phyloP scores from a whole-genome alignment of 1,284 basidiomycete species.

The Farysia itapuensis region DNA sequence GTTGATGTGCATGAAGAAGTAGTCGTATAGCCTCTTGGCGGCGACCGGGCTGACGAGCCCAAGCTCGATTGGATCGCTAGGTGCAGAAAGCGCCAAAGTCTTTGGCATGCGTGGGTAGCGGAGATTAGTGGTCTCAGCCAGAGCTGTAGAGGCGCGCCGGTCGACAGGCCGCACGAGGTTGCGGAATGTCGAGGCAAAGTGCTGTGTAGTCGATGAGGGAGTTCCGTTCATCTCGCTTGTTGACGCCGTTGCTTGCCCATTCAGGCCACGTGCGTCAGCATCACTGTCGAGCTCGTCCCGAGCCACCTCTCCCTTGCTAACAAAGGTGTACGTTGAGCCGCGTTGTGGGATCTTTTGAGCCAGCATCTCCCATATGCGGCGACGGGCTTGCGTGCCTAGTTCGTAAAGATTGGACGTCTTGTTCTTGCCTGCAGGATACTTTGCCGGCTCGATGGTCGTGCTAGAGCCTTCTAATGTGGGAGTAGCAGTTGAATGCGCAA shows the following conservation, averaged over 20 bases:
- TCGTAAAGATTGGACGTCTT: constrained; percentile 7
- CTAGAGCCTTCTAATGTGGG: background rate
- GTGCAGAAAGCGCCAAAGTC: constrained; percentile 17
- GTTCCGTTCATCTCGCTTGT: background rate
- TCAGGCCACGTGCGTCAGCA: too few relatives aligned
- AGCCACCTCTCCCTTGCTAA: constrained; percentile 35
- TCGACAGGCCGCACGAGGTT: constrained; percentile 32
- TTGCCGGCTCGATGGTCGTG: background rate
- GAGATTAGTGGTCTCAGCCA: constrained; percentile 10
- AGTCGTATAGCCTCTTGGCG: constrained; percentile 20
- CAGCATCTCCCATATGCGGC: constrained; percentile 38
- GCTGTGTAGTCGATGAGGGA: background rate
- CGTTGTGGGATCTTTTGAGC: constrained; percentile 34
- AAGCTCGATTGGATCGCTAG: constrained; percentile 24
- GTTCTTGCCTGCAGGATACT: background rate
- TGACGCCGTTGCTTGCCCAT: background rate
- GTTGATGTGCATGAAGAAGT: constrained; percentile 33
- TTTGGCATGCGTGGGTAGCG: constrained; percentile 25
- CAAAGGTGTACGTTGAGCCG: constrained; percentile 36
- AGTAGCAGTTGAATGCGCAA: too few relatives aligned
- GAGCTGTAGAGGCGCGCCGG: constrained; percentile 12
- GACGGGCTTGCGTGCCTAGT: constrained; percentile 21
- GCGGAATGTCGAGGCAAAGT: constrained; percentile 14
- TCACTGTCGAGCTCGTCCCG: constrained; percentile 15
- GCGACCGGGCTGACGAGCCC: constrained; percentile 27